phyloP scores from a whole-genome alignment of 2,329 filamentous ascomycete genomes.

The Huntiella savannae region DNA sequence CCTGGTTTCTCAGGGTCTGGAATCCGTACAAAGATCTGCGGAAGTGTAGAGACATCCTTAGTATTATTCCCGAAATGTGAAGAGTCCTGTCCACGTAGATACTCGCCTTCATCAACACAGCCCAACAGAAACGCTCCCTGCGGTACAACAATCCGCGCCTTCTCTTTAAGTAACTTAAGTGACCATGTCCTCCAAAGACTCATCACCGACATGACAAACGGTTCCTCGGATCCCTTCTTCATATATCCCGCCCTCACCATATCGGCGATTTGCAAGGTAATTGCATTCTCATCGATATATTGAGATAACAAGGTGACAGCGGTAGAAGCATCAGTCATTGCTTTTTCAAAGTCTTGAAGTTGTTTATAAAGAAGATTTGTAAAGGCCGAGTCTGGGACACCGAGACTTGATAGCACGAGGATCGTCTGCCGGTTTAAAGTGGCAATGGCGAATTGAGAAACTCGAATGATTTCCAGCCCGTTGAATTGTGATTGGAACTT shows the following conservation, averaged over 20 bases:
- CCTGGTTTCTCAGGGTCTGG: slow-evolving; percentile 35
- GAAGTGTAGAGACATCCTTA: slow-evolving; percentile 36
- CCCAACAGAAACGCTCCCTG: slow-evolving; percentile 77
- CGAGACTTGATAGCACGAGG: slow-evolving; percentile 59
- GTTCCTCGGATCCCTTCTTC: slow-evolving; percentile 39
- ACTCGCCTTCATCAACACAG: slow-evolving; percentile 68
- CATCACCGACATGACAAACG: slow-evolving; percentile 63
- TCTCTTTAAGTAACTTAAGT: slow-evolving; percentile 79
- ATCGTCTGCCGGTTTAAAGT: slow-evolving; percentile 85
- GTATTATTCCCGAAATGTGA: slow-evolving; percentile 21
- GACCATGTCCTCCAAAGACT: slow-evolving; percentile 78
- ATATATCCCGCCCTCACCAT: slow-evolving; percentile 73
- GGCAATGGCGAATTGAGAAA: slow-evolving; percentile 56
- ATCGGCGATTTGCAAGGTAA: slow-evolving; percentile 51
- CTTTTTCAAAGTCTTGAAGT: slow-evolving; percentile 46
- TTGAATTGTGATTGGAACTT: slow-evolving; percentile 62
- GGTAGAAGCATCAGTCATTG: slow-evolving; percentile 44
- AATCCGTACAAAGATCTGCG: slow-evolving; percentile 80
- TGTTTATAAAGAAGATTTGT: slow-evolving; percentile 46
- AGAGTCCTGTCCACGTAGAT: slow-evolving; percentile 51
- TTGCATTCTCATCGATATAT: slow-evolving; percentile 72
- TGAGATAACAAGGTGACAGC: slow-evolving; percentile 52
- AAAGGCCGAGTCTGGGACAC: slow-evolving; percentile 50
- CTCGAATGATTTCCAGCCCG: slow-evolving; percentile 68
- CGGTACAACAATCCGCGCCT: slow-evolving; percentile 66